A percentile compares a stretch with the other conserved stretches of the same genome.
Conservation (phyloP, 1,284 basidiomycete species). For the Agroathelia rolfsii region DNA sequence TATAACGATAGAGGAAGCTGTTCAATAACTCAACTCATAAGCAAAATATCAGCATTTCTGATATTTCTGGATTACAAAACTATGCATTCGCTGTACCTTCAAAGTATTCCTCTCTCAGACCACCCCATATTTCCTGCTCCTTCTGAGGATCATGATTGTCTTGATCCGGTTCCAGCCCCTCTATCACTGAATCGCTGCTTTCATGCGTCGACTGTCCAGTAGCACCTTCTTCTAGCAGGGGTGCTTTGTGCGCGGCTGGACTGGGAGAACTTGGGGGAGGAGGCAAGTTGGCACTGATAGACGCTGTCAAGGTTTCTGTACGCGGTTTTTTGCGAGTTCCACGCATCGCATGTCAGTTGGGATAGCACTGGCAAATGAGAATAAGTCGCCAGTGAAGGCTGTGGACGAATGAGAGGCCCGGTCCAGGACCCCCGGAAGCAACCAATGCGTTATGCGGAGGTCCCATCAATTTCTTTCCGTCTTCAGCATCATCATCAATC, state of each 20-base stretch:
- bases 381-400: no score
- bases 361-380: no score
- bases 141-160: conserved; percentile 25
- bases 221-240: conserved; percentile 25
- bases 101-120: conserved; percentile 70
- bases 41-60: conserved; percentile 3
- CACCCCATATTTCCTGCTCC: conserved; percentile 63
- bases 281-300: conserved; percentile 5
- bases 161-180: conserved; percentile 12
- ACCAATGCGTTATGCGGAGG: no score
- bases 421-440: no score
- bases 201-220: no score
- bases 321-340: conserved; percentile 1
- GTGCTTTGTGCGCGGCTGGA: conserved; percentile 32
- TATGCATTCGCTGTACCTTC: conserved; percentile 40
- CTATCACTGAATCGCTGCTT: background rate
- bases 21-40: conserved; percentile 53
- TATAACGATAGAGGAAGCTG: conserved; percentile 81
- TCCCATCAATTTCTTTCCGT: no score
- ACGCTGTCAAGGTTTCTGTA: conserved; percentile 12
- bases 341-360: no score
- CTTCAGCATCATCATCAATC: no score
- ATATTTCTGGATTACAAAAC: background rate
- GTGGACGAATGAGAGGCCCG: no score
- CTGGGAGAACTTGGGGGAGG: conserved; percentile 3